phyloP scores from a whole-genome alignment of 176 grass and related monocot species.

The Aegilops speltoides region DNA sequence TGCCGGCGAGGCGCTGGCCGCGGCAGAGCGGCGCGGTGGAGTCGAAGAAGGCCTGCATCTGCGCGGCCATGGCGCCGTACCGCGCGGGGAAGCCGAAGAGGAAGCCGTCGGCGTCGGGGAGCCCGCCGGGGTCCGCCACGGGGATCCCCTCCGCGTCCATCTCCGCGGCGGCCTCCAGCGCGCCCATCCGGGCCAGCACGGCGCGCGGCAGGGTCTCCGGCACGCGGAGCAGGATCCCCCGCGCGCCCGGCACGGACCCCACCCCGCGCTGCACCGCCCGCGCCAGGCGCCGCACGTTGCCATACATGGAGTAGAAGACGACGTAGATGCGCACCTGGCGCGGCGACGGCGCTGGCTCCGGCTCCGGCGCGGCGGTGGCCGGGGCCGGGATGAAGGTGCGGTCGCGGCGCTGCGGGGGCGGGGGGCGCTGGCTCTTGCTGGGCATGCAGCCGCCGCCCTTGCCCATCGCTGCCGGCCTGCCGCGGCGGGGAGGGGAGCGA shows the following conservation, averaged over 20 bases:
- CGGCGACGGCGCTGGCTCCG: neutral
- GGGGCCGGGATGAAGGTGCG: neutral
- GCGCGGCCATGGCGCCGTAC: conserved; percentile 51
- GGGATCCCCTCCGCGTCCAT: conserved; percentile 22
- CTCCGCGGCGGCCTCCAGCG: neutral
- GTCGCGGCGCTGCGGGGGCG: neutral
- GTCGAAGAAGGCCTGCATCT: conserved; percentile 65
- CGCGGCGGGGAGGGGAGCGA: neutral
- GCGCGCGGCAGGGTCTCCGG: conserved; percentile 43
- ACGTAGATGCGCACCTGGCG: conserved; percentile 31
- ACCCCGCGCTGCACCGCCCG: conserved; percentile 40
- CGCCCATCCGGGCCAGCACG: conserved; percentile 46
- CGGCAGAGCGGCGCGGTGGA: conserved; percentile 38
- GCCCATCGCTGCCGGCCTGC: conserved; percentile 30
- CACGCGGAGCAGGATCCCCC: conserved; percentile 38
- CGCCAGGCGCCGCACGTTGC: conserved; percentile 41
- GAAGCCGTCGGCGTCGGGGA: conserved; percentile 36
- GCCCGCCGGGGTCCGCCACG: conserved; percentile 15
- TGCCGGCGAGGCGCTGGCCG: conserved; percentile 46
- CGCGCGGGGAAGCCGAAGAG: conserved; percentile 52
- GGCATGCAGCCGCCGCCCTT: conserved; percentile 60
- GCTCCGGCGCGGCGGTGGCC: neutral
- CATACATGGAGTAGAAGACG: conserved; percentile 63
- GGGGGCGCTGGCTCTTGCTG: conserved; percentile 41
- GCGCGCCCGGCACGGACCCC: conserved; percentile 26